phyloP scores from a whole-genome alignment of 1,284 basidiomycete genomes.

The Volvariella surrecta region DNA sequence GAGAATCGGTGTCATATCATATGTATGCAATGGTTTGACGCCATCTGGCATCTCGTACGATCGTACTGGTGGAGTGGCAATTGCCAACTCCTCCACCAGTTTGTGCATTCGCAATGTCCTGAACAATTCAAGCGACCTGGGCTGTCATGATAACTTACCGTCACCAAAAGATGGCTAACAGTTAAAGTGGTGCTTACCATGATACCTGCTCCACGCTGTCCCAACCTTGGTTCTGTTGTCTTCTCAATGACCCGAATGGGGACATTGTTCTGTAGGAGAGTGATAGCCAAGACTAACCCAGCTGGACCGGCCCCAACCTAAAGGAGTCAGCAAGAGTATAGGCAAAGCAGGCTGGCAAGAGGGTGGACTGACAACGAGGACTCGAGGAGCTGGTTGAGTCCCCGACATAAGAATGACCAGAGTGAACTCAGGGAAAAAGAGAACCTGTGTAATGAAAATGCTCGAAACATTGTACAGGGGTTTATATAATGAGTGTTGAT shows the following conservation, averaged over 20 bases:
- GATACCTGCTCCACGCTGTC: conserved; percentile 19
- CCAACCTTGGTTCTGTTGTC: conserved; percentile 13
- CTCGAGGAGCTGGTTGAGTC: not conserved
- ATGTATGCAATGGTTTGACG: conserved; percentile 15
- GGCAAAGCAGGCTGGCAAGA: not conserved
- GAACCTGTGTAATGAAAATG: no score
- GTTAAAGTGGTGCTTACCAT: conserved; percentile 11
- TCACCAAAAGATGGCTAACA: not conserved
- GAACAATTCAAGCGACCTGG: conserved; percentile 21
- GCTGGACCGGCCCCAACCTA: conserved; percentile 20
- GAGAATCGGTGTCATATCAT: conserved; percentile 20
- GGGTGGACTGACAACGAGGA: not conserved
- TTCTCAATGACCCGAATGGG: conserved; percentile 24
- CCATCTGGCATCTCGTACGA: conserved; percentile 9
- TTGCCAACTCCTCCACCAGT: conserved; percentile 19
- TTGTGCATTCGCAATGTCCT: conserved; percentile 20
- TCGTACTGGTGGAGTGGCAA: conserved; percentile 14
- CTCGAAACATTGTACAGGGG: no score
- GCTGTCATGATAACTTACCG: conserved; percentile 11
- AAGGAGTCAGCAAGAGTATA: not conserved
- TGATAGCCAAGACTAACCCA: conserved; percentile 21
- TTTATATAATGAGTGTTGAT: no score
- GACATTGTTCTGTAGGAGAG: conserved; percentile 18
- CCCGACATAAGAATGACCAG: no score
- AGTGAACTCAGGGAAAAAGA: no score